phyloP scores from a whole-genome alignment of 805 yeast species.

The Zygosaccharomyces gambellarensis region DNA sequence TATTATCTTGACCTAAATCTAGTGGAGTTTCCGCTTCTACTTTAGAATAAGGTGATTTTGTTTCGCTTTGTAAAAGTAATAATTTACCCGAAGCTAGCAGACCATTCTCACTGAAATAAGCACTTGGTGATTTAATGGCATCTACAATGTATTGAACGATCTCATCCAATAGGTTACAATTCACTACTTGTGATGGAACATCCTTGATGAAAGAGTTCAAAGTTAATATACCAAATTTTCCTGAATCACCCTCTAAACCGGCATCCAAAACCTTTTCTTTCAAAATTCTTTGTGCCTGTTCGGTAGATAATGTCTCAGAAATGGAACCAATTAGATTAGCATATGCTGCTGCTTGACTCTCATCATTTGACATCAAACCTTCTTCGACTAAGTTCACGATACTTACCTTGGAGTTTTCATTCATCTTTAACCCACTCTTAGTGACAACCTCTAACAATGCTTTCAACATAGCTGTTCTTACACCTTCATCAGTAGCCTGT shows the following conservation, averaged over 20 bases:
- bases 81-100: conserved; percentile 78
- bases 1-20: conserved; percentile 40
- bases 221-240: conserved; percentile 63
- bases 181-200: conserved; percentile 61
- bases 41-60: conserved; percentile 34
- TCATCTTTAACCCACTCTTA: conserved; percentile 73
- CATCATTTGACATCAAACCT: conserved; percentile 53
- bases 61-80: conserved; percentile 48
- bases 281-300: conserved; percentile 59
- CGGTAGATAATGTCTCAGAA: conserved; percentile 57
- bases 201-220: conserved; percentile 76
- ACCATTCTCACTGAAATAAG: conserved; percentile 68
- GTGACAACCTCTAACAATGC: conserved; percentile 79
- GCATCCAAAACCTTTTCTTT: conserved; percentile 53
- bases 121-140: conserved; percentile 39
- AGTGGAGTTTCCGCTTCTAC: conserved; percentile 33
- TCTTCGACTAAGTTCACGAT: conserved; percentile 72
- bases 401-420: conserved; percentile 62
- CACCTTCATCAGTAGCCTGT: conserved; percentile 59
- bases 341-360: conserved; percentile 64
- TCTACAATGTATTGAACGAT: conserved; percentile 46
- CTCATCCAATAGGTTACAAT: conserved; percentile 46
- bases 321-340: conserved; percentile 77
- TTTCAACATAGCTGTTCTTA: conserved; percentile 77
- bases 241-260: conserved; percentile 39